Evolutionary conservation across 352 stramenopile species (phyloP).

Genomic region (Phytophthora tubulina): DNA sequence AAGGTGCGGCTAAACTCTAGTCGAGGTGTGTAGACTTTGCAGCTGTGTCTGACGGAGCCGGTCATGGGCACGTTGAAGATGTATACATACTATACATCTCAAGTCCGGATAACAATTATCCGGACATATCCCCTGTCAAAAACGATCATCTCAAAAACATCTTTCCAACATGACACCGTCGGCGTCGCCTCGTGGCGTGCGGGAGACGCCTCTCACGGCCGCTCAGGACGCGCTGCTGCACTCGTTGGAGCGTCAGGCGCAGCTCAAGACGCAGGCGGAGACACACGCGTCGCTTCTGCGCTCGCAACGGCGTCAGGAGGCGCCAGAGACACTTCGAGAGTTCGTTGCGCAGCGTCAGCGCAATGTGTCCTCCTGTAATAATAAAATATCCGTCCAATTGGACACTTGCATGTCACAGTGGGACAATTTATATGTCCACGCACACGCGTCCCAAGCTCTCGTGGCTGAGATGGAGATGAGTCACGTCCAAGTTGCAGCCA

Average conservation of each 20-base stretch:
- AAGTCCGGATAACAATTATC: background rate
- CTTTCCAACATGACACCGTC: background rate
- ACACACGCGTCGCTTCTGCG: conserved; percentile 52
- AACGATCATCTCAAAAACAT: background rate
- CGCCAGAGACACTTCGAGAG: conserved; percentile 48
- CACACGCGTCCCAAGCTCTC: conserved; percentile 66
- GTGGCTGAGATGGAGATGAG: conserved; percentile 87
- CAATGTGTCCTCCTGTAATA: conserved; percentile 3
- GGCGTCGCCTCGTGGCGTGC: conserved; percentile 30
- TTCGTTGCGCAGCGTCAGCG: conserved; percentile 41
- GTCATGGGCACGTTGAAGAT: background rate
- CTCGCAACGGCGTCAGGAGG: conserved; percentile 26
- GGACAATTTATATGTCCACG: conserved; percentile 57
- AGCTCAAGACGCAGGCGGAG: conserved; percentile 62
- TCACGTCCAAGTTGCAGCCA: conserved; percentile 77
- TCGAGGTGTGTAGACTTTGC: too few relatives aligned
- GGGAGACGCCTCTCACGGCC: conserved; percentile 55
- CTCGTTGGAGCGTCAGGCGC: conserved; percentile 65
- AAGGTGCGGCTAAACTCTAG: too few relatives aligned
- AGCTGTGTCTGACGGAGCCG: too few relatives aligned
- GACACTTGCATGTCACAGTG: conserved; percentile 49
- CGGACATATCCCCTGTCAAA: background rate
- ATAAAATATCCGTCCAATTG: conserved; percentile 3
- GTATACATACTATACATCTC: background rate
- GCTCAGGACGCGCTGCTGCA: conserved; percentile 64